These are phyloP conservation scores for Cystofilobasidium ferigula DNA, from an alignment of 768 basidiomycete genomes.

Conservation along the genomic window DNA sequence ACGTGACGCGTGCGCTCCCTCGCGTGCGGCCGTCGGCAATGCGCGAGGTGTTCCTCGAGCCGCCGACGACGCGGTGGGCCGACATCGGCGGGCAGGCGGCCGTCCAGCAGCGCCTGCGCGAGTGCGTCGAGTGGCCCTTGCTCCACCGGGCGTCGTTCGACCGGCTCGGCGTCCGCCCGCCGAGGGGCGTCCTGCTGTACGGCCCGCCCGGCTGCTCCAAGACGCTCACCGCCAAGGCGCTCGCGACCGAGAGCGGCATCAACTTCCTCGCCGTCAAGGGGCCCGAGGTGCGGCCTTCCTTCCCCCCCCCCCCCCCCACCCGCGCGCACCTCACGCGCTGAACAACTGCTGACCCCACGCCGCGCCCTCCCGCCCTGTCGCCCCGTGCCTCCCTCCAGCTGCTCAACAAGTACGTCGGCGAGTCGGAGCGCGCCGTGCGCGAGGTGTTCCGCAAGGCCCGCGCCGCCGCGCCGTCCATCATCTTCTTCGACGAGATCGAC, in stretches of 20 bases:
- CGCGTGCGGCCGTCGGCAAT: slow-evolving; percentile 82
- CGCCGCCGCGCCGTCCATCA: slow-evolving; percentile 83
- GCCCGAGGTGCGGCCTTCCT: slow-evolving; percentile 58
- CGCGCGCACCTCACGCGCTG: slow-evolving; percentile 16
- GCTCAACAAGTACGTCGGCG: slow-evolving; percentile 91
- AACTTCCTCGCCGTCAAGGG: slow-evolving; percentile 97
- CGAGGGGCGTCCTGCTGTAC: slow-evolving; percentile 80
- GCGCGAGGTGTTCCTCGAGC: slow-evolving; percentile 82
- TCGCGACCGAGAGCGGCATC: slow-evolving; percentile 84
- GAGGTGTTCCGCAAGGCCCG: slow-evolving; percentile 93
- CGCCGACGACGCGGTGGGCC: slow-evolving; percentile 65
- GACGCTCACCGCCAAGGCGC: slow-evolving; percentile 80
- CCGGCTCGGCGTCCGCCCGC: slow-evolving; percentile 74
- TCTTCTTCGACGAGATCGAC: slow-evolving; percentile 98
- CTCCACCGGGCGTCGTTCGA: slow-evolving; percentile 74
- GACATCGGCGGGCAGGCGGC: slow-evolving; percentile 80
- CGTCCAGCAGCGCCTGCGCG: slow-evolving; percentile 73
- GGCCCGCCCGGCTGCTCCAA: slow-evolving; percentile 98
- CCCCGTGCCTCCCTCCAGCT: slow-evolving; percentile 47
- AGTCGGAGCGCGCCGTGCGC: slow-evolving; percentile 86
- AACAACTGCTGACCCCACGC: no score
- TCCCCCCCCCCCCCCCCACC: background rate
- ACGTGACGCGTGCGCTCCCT: slow-evolving; percentile 62
- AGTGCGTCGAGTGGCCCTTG: slow-evolving; percentile 92
- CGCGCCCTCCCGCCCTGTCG: no score